These are phyloP conservation scores for Starmerella apicola DNA, from an alignment of 805 yeast species.

Conservation along the genomic window DNA sequence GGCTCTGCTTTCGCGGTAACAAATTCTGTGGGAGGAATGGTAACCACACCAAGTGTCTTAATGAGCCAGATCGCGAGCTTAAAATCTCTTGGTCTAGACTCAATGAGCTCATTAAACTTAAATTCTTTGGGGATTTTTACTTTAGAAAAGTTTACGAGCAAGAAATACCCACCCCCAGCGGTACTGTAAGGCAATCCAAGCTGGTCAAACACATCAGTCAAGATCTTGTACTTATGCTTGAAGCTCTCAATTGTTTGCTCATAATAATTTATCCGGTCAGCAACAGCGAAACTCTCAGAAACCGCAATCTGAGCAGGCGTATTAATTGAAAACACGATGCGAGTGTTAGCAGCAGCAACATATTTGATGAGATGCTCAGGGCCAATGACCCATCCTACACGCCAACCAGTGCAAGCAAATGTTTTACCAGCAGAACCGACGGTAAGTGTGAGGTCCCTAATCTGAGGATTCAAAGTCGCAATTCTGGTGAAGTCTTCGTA, in stretches of 20 bases:
- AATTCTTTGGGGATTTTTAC: constrained; percentile 67
- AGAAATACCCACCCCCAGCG: constrained; percentile 90
- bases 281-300: constrained; percentile 58
- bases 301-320: constrained; percentile 89
- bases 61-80: constrained; percentile 85
- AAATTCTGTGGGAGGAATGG: constrained; percentile 97
- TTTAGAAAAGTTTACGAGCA: constrained; percentile 75
- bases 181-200: constrained; percentile 77
- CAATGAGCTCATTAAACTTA: constrained; percentile 57
- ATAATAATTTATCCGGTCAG: constrained; percentile 54
- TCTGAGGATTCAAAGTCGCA: constrained; percentile 69
- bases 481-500: constrained; percentile 69
- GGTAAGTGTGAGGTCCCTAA: constrained; percentile 65
- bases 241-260: constrained; percentile 57
- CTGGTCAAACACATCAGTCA: constrained; percentile 71
- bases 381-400: constrained; percentile 93
- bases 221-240: constrained; percentile 55
- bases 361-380: constrained; percentile 68
- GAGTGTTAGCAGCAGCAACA: constrained; percentile 79
- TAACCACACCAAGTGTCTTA: constrained; percentile 83
- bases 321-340: constrained; percentile 86
- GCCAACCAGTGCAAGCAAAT: constrained; percentile 99
- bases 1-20: constrained; percentile 56
- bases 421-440: constrained; percentile 97
- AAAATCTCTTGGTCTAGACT: constrained; percentile 68